Evolutionary conservation across 2,329 filamentous ascomycete genomes (phyloP), one percentile per base, ranked within the genome.

Genomic region (Orbilia ellipsospora): DNA sequence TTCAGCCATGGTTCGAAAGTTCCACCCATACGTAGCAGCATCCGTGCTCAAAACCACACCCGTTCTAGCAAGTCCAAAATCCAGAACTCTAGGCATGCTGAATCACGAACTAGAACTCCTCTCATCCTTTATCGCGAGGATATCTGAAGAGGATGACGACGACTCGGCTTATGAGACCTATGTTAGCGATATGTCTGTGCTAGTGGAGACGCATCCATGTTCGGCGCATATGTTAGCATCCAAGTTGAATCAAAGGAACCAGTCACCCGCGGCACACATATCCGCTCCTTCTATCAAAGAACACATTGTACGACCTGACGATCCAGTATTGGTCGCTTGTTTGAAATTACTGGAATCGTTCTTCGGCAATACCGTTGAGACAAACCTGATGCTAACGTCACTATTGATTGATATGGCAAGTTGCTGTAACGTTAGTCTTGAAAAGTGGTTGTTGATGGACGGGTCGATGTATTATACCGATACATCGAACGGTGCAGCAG

Each of bases 281-380:
- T 87, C 86, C 62, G 83, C 88, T 13, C 87, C 90, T 86, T 79
- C 88, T 87, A 77, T 85, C 84, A 54, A 86, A 83, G 40, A 75
- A 26, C 89, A 91, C 79, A 89, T 88, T 4, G 84, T 92, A 16
- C 86, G 86, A 64, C 85, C 85, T 0, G 87, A 88, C 65, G 90
- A 90, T 78, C 89, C 86, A 51, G 86, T 89, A 42, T 85, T 90
- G 55, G 88, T 87, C 81, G 88, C 91, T 7, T 84, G 92, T 1
- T 83, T 91, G 8, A 89, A 91, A 51, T 86, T 94, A 6, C 83
- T 99, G 10, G 87, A 90, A 52, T 90, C 87, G 0, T 99, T 98
- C 80, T 93, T 97, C 79, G 87, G 92, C 4, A 99, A 99, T 79
- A 90, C 93, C 1, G 89, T 98, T 1, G 93, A 97, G 79, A 94